These are phyloP conservation scores for Cudoniella acicularis DNA, from an alignment of 495 filamentous ascomycete genomes.

Conservation along the genomic window DNA sequence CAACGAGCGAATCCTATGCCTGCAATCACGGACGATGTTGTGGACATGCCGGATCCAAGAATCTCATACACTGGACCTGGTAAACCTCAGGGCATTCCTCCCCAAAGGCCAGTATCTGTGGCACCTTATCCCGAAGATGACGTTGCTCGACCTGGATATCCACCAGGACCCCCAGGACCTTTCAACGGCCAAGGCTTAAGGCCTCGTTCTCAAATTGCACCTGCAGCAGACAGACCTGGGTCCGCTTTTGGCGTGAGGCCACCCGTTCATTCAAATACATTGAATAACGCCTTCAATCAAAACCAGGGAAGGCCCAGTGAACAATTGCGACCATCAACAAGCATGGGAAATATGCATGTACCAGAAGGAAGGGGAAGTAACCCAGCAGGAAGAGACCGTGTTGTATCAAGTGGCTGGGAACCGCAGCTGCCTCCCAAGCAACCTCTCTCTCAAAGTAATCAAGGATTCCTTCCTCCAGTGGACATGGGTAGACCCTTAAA, in stretches of 20 bases:
- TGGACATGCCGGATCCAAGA: constrained; percentile 71
- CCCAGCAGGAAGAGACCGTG: constrained; percentile 18
- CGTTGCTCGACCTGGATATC: constrained; percentile 39
- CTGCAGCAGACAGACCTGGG: constrained; percentile 52
- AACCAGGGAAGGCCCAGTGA: not conserved
- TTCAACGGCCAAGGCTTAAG: constrained; percentile 33
- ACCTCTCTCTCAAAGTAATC: constrained; percentile 5
- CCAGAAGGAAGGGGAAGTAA: constrained; percentile 14
- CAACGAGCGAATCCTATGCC: constrained; percentile 46
- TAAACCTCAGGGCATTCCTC: constrained; percentile 9
- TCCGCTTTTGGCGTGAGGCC: constrained; percentile 66
- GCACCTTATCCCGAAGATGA: constrained; percentile 67
- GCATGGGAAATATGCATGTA: constrained; percentile 21
- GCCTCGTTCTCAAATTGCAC: constrained; percentile 35
- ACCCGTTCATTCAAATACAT: constrained; percentile 23
- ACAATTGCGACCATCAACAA: constrained; percentile 22
- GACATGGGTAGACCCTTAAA: constrained; percentile 12
- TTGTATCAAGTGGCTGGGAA: constrained; percentile 34
- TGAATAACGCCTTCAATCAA: constrained; percentile 1
- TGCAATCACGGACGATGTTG: constrained; percentile 40
- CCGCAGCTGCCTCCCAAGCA: constrained; percentile 37
- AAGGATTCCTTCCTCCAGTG: constrained; percentile 8
- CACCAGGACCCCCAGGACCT: constrained; percentile 18
- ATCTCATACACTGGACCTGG: constrained; percentile 12
- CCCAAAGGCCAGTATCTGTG: constrained; percentile 44